A percentile compares a stretch with the other conserved stretches of the same genome.
Evolutionary conservation across 768 basidiomycete genomes (phyloP).

Genomic region (Trametes cinnabarina): DNA sequence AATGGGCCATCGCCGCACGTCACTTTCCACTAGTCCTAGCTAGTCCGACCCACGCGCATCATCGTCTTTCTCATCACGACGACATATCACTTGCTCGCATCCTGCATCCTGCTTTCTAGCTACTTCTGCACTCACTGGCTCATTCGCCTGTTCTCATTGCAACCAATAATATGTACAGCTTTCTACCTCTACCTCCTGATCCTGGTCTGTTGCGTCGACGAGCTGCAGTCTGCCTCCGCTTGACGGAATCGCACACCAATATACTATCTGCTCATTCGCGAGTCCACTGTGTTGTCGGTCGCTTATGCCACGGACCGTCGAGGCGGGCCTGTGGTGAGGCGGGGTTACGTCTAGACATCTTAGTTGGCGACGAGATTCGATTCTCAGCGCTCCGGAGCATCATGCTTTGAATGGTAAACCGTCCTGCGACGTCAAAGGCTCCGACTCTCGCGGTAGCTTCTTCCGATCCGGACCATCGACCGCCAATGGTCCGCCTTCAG

Average conservation of each 20-base stretch:
- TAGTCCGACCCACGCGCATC: not conserved
- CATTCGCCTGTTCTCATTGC: not conserved
- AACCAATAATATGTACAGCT: conserved; percentile 10
- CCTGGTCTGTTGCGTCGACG: not conserved
- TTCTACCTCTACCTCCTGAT: not conserved
- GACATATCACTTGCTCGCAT: conserved; percentile 11
- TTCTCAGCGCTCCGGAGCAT: too few relatives aligned
- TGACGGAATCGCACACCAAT: conserved; percentile 64
- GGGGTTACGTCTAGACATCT: conserved; percentile 57
- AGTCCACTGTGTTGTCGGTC: conserved; percentile 30
- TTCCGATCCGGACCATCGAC: too few relatives aligned
- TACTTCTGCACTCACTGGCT: conserved; percentile 6
- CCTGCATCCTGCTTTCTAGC: conserved; percentile 13
- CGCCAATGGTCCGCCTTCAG: too few relatives aligned
- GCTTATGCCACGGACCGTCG: not conserved
- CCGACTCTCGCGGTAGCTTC: not conserved
- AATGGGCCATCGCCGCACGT: conserved; percentile 7
- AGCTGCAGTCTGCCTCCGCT: conserved; percentile 28
- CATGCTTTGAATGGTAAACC: too few relatives aligned
- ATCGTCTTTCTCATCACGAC: not conserved
- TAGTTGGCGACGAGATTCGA: conserved; percentile 27
- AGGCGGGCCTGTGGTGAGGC: conserved; percentile 44
- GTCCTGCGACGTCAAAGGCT: not conserved
- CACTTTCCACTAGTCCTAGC: not conserved
- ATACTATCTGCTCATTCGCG: conserved; percentile 53